Evolutionary conservation across 257 asterid species (phyloP), one percentile per base, ranked within the genome.

Genomic region (Capsicum pubescens): DNA sequence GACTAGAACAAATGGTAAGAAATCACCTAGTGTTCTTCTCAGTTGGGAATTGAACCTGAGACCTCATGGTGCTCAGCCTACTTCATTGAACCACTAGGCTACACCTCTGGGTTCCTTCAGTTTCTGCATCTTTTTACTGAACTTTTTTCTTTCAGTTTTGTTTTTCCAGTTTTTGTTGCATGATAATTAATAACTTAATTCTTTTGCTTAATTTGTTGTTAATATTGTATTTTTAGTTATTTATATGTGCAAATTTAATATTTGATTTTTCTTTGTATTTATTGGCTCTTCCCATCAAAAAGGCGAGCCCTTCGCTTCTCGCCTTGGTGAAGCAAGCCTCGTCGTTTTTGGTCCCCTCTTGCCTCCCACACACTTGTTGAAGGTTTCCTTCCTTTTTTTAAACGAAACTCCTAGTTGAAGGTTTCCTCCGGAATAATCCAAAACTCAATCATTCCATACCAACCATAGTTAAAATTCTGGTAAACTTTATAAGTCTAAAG

Each of bases 391-490:
- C 14, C 9, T 55, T 13, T 55, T 55, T 61, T 21, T 61, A 5
- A 2, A 21, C 10, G 69, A 21, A 21, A 0, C 15, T n/a, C 74
- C 48, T 21, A 13, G 21, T 67, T 67, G 50, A 35, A 35, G 74
- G 19, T 15, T 64, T 67, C 42, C 50, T 39, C 11, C 0, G 1
- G 19, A 67, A 67, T 7, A 67, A 35, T 35, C 74, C 74, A 67
- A 35, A 11, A 67, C 19, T 67, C 50, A 7, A 14, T 67, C 74
- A 48, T 35, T 67, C 50, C 74, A 14, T 67, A 35, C 74, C 74
- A 67, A 67, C 50, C 74, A 67, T 67, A 35, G 74, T 66, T 67
- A 48, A 67, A 17, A 67, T 67, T 67, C 5, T 35, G 48, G 48
- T 35, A 1, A 67, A 35, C 11, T 12, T 67, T 67, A 14, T 14